Evolutionary conservation across 371 early-diverging fungal genomes (phyloP).

Genomic region (Mucor irregularis): DNA sequence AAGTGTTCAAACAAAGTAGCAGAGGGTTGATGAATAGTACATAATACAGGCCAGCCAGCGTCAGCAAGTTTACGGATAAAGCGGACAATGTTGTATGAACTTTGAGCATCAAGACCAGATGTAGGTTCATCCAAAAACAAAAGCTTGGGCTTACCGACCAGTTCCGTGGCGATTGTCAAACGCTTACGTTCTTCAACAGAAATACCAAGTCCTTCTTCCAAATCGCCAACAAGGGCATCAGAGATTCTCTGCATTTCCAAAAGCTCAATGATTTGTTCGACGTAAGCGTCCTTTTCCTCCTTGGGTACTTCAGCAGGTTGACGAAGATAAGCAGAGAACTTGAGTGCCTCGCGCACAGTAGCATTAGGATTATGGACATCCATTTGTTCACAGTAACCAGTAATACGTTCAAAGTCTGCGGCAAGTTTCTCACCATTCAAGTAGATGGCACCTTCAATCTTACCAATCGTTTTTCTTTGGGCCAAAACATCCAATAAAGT

Average conservation of each 20-base stretch:
- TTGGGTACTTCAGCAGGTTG: conserved; percentile 60
- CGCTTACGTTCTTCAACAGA: conserved; percentile 68
- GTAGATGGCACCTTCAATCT: conserved; percentile 67
- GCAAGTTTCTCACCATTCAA: conserved; percentile 55
- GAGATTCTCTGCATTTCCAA: conserved; percentile 64
- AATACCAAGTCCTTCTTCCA: conserved; percentile 59
- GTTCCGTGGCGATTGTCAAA: conserved; percentile 68
- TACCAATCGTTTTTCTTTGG: conserved; percentile 77
- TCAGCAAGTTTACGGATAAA: conserved; percentile 72
- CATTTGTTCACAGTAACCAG: conserved; percentile 85
- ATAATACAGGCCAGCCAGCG: conserved; percentile 65
- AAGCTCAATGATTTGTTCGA: conserved; percentile 67
- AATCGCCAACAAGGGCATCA: conserved; percentile 59
- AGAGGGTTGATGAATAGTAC: conserved; percentile 89
- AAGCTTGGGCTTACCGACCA: conserved; percentile 74
- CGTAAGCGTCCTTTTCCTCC: conserved; percentile 63
- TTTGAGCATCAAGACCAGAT: conserved; percentile 72
- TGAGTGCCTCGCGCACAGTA: conserved; percentile 69
- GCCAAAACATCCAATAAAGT: conserved; percentile 85
- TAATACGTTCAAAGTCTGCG: conserved; percentile 68
- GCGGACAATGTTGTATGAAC: conserved; percentile 70
- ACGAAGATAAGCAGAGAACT: conserved; percentile 71
- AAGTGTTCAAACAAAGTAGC: conserved; percentile 79
- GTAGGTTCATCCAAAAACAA: conserved; percentile 89
- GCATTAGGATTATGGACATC: conserved; percentile 72